Percentiles rank a stretch among this genome's conserved stretches.
Conservation (phyloP, 1,139 yeast genomes). For the Nakaseomyces delphensis region DNA sequence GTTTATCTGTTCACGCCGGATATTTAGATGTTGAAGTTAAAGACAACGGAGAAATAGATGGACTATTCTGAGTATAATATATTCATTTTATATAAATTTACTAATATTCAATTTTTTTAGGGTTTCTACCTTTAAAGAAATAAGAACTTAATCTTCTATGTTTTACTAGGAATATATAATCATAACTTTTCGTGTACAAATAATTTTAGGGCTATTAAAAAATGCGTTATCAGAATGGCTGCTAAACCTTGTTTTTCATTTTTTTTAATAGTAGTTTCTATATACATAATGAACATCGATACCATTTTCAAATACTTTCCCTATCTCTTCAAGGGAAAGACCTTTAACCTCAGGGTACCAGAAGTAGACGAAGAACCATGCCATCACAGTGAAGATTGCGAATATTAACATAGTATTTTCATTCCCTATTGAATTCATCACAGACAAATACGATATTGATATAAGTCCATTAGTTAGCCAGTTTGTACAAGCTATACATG, state of each 20-base stretch:
- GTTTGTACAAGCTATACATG: constrained; percentile 38
- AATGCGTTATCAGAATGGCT: too few relatives aligned
- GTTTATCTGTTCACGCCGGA: constrained; percentile 93
- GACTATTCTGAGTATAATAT: constrained; percentile 51
- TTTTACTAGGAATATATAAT: not conserved
- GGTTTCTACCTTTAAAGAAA: too few relatives aligned
- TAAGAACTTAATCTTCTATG: too few relatives aligned
- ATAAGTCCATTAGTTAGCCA: constrained; percentile 39
- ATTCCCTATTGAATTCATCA: constrained; percentile 31
- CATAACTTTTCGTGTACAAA: too few relatives aligned
- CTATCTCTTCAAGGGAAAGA: constrained; percentile 38
- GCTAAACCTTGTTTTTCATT: not conserved
- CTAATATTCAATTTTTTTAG: not conserved
- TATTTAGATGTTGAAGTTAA: constrained; percentile 95
- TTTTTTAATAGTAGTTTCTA: constrained; percentile 22
- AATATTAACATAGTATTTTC: constrained; percentile 35
- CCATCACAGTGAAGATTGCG: constrained; percentile 33
- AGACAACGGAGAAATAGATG: constrained; percentile 89
- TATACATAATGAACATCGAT: constrained; percentile 33
- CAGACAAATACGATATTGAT: constrained; percentile 35
- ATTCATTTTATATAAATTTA: not conserved
- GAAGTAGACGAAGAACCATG: constrained; percentile 37
- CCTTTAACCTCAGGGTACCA: constrained; percentile 45
- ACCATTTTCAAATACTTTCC: constrained; percentile 35
- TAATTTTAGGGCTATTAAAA: too few relatives aligned